These are phyloP conservation scores for Starmerella stigmatis DNA, from an alignment of 805 yeast genomes.

Conservation along the genomic window DNA sequence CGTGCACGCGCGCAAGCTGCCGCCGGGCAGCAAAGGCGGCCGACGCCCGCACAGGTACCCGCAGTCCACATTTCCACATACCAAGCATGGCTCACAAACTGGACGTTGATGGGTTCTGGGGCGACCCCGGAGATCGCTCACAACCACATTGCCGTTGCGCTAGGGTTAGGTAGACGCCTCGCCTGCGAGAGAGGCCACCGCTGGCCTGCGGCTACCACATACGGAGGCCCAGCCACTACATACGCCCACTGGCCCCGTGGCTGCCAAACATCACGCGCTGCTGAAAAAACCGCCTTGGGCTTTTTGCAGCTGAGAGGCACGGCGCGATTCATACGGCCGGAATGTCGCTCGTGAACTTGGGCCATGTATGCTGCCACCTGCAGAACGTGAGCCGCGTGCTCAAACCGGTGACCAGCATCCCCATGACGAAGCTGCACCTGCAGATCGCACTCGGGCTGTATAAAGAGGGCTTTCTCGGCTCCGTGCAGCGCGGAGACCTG, in stretches of 20 bases:
- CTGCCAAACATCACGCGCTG: neutral
- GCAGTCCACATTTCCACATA: neutral
- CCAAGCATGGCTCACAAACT: slow-evolving; percentile 6
- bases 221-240: no score
- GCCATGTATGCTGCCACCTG: slow-evolving; percentile 75
- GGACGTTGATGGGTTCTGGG: no score
- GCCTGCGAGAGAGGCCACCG: no score
- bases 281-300: no score
- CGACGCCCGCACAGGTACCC: neutral
- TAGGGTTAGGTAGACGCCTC: no score
- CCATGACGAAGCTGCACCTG: slow-evolving; percentile 71
- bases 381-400: slow-evolving; percentile 77
- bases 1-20: neutral
- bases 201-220: no score
- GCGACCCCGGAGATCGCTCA: neutral
- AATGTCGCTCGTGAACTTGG: slow-evolving; percentile 81
- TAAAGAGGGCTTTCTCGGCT: slow-evolving; percentile 79
- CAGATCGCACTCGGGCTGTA: slow-evolving; percentile 76
- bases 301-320: no score
- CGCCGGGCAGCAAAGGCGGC: neutral
- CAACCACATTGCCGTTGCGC: no score
- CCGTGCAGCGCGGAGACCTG: slow-evolving; percentile 74
- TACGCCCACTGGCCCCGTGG: neutral
- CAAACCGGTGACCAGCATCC: slow-evolving; percentile 64
- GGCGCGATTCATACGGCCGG: no score